phyloP scores from a whole-genome alignment of 2,329 filamentous ascomycete species.

The Ophiosphaerella korrae region DNA sequence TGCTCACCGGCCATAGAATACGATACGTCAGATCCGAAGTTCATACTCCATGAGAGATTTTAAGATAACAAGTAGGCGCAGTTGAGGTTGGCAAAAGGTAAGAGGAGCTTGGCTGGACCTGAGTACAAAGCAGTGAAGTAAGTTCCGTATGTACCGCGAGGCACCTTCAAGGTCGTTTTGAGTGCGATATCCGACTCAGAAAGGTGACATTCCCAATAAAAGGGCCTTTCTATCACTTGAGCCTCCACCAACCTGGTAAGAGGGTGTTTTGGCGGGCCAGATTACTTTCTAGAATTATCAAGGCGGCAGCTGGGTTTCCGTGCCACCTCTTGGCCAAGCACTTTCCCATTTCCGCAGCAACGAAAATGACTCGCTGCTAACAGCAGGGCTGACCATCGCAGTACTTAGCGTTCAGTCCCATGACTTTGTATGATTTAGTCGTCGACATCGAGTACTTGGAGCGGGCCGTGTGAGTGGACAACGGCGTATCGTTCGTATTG shows the following conservation, averaged over 20 bases:
- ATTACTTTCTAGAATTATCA: conserved; percentile 10
- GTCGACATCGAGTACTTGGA: conserved; percentile 17
- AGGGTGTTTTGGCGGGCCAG: conserved; percentile 3
- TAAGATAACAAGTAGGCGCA: neutral
- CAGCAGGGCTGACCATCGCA: conserved; percentile 2
- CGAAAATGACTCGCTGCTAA: conserved; percentile 3
- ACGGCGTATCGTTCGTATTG: conserved; percentile 7
- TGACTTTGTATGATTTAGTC: conserved; percentile 13
- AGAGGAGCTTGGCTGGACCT: neutral
- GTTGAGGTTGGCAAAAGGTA: neutral
- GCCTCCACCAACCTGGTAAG: conserved; percentile 9
- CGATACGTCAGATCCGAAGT: conserved; percentile 7
- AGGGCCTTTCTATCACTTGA: neutral
- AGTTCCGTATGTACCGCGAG: neutral
- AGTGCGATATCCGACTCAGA: neutral
- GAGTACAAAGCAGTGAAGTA: neutral
- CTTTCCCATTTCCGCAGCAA: conserved; percentile 5
- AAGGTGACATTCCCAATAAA: neutral
- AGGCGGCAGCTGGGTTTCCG: neutral
- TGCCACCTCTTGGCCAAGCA: neutral
- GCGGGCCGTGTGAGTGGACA: conserved; percentile 10
- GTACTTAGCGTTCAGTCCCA: neutral
- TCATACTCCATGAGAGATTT: neutral
- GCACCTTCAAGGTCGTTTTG: neutral
- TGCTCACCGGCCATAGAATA: conserved; percentile 7